These are phyloP conservation scores for Glycine tomentella DNA, from an alignment of 306 rosid species.

Conservation along the genomic window DNA sequence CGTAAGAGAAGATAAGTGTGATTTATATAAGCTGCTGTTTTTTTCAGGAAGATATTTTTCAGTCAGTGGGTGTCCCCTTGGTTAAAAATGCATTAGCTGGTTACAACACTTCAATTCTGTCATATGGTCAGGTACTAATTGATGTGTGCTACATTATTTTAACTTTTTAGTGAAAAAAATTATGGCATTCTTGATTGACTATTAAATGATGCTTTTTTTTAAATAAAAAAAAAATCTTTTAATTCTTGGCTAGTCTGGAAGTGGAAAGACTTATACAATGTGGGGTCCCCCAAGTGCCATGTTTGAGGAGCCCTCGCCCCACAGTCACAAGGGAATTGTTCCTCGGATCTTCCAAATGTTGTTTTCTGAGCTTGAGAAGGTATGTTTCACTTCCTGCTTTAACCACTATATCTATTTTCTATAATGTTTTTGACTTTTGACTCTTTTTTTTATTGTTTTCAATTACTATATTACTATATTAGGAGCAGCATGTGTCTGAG, in stretches of 20 bases:
- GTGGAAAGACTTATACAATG: constrained; percentile 95
- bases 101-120: constrained; percentile 81
- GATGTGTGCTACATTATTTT: constrained; percentile 3
- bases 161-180: neutral
- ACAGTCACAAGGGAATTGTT: constrained; percentile 80
- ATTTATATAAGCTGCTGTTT: constrained; percentile 37
- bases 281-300: constrained; percentile 99
- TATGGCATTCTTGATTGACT: neutral
- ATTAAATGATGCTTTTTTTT: neutral
- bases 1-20: constrained; percentile 21
- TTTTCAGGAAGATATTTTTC: constrained; percentile 86
- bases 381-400: constrained; percentile 47
- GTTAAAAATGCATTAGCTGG: constrained; percentile 92
- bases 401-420: constrained; percentile 14
- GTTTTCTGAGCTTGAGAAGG: constrained; percentile 82
- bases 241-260: constrained; percentile 68
- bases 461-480: constrained; percentile 16
- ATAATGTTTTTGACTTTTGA: constrained; percentile 37
- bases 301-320: constrained; percentile 79
- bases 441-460: constrained; percentile 27
- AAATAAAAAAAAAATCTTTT: too few relatives aligned
- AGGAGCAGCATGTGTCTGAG: constrained; percentile 77
- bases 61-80: constrained; percentile 75
- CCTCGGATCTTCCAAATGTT: constrained; percentile 89
- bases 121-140: constrained; percentile 87